Evolutionary conservation across 2,329 filamentous ascomycete genomes (phyloP).

Genomic region (Phoma sp.): DNA sequence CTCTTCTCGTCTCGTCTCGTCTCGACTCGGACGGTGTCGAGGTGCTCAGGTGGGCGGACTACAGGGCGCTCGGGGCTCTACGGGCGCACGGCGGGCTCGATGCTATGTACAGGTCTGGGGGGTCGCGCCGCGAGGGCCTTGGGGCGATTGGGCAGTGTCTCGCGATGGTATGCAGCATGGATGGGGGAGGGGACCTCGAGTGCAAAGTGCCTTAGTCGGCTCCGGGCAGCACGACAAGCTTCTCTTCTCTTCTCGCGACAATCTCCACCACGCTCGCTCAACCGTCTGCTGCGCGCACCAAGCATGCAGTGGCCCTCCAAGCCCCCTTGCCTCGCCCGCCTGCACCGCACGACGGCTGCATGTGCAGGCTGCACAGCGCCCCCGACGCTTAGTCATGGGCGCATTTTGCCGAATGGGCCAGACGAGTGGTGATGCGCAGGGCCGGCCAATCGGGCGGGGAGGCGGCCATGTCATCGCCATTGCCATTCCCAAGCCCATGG

Average conservation of each 20-base stretch:
- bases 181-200: constrained; percentile 5
- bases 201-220: constrained; percentile 8
- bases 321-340: neutral
- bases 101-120: neutral
- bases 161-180: constrained; percentile 2
- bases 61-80: neutral
- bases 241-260: neutral
- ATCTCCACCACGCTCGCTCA: neutral
- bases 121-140: neutral
- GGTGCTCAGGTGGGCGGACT: neutral
- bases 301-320: neutral
- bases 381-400: constrained; percentile 1
- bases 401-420: constrained; percentile 2
- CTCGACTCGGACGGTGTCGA: constrained; percentile 25
- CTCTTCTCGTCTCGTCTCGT: too few species aligned
- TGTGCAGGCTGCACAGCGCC: neutral
- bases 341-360: neutral
- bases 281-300: neutral
- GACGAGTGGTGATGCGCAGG: neutral
- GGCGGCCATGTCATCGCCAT: neutral
- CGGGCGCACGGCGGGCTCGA: too few species aligned
- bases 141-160: constrained; percentile 9
- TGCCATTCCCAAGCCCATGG: neutral
- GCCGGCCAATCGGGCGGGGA: constrained; percentile 3
- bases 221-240: neutral